Percentiles rank a stretch among this genome's conserved stretches.
Conservation (phyloP, 805 yeast species). For the Yarrowia divulgata region DNA sequence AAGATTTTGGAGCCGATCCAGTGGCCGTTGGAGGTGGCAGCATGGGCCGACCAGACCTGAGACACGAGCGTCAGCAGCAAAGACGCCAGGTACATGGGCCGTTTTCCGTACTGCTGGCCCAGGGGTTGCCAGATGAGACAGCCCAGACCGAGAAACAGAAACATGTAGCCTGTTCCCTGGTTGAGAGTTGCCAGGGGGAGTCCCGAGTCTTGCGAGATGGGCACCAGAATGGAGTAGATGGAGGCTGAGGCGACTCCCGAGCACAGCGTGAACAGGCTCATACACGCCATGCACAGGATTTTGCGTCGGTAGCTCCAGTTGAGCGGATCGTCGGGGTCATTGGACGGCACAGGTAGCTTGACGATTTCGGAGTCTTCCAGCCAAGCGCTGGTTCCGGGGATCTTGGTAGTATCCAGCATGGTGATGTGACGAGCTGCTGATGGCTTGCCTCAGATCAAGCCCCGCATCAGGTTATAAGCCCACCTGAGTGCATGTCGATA, state of each 20-base stretch:
- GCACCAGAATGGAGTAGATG: constrained; percentile 55
- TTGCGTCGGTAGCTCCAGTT: constrained; percentile 65
- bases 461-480: neutral
- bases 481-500: neutral
- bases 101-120: constrained; percentile 58
- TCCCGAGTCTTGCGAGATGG: constrained; percentile 51
- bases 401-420: constrained; percentile 36
- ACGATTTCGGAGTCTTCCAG: constrained; percentile 51
- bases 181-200: constrained; percentile 55
- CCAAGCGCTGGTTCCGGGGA: constrained; percentile 44
- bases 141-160: constrained; percentile 60
- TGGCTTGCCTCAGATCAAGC: neutral
- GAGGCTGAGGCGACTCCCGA: constrained; percentile 60
- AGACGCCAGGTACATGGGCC: constrained; percentile 56
- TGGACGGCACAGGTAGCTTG: constrained; percentile 69
- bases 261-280: constrained; percentile 53
- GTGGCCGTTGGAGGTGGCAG: constrained; percentile 50
- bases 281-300: constrained; percentile 53
- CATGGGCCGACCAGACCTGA: constrained; percentile 55
- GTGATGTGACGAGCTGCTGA: neutral
- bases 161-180: constrained; percentile 59
- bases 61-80: constrained; percentile 53
- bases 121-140: constrained; percentile 62
- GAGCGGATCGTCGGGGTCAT: constrained; percentile 73
- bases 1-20: constrained; percentile 55